Evolutionary conservation across 2,329 filamentous ascomycete species (phyloP), one percentile per base, ranked within the genome.

Genomic region (Calonectria multiphialidica): DNA sequence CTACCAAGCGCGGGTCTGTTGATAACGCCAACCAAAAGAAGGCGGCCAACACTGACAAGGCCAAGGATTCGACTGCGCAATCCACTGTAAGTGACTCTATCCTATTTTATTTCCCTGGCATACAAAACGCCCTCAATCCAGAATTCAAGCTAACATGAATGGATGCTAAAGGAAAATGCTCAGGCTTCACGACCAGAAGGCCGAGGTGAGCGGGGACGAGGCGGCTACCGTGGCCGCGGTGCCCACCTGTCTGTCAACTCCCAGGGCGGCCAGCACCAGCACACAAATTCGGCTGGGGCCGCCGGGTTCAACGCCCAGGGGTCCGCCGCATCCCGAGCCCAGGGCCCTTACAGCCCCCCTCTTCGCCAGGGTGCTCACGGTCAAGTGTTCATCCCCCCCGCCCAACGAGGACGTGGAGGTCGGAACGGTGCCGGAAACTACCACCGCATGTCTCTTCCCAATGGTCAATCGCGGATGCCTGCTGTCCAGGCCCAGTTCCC

Each of bases 1-100:
- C 83, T 2, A 79, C 83, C 45, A 90, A 90, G 81, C 87, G 87
- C 55, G 81, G 80, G 21, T 84, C 87, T 1, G 74, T 84, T 18
- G 89, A 90, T 70, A 80, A 77, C 2, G 76, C 82, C 37, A 71
- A 81, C 45, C 83, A 86, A 72, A 87, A 87, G 72, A 91, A 89
- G 81, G 71, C 83, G 1, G 74, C 80, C 47, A 72, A 74, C 33
- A 68, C 78, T 35, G 87, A 88, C 40, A 84, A 86, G 76, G 71
- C 79, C n/a, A 90, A 87, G 78, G 83, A 87, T 28, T 69, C 79
- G 7, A 75, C 78, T 4, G 80, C 84, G 57, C 75, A 81, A 21
- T 75, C 81, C 65, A 79, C 77, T 42, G 87, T 89, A 84, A 84
- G 87, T 84, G 16, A 30, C 30, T n/a, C 42, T 62, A 15, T 25